Evolutionary conservation across 177 flowering plant species (phyloP).

Genomic region (Telopea speciosissima): DNA sequence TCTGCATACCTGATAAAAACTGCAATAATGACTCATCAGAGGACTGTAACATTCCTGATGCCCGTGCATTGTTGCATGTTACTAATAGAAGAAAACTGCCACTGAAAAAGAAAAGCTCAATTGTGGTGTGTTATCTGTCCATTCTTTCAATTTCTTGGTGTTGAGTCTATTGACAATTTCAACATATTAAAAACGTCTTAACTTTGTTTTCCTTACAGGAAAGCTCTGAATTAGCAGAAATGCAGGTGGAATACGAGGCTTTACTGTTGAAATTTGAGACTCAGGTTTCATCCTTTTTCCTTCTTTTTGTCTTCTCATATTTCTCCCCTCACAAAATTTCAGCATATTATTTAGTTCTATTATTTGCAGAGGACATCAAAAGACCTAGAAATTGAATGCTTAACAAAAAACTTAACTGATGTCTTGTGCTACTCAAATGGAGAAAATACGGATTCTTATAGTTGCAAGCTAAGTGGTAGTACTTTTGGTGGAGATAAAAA

Average conservation of each 20-base stretch:
- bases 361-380: slow-evolving; percentile 45
- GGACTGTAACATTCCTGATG: slow-evolving; percentile 57
- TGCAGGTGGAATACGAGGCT: slow-evolving; percentile 66
- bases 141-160: background rate
- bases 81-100: slow-evolving; percentile 76
- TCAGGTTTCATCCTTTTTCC: slow-evolving; percentile 41
- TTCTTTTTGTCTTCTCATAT: slow-evolving; percentile 1
- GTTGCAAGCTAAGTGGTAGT: slow-evolving; percentile 9
- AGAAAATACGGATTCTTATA: slow-evolving; percentile 10
- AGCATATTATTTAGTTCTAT: background rate
- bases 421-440: slow-evolving; percentile 19
- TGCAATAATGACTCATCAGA: slow-evolving; percentile 15
- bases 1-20: slow-evolving; percentile 23
- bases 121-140: slow-evolving; percentile 30
- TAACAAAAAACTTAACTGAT: slow-evolving; percentile 45
- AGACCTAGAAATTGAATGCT: slow-evolving; percentile 52
- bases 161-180: slow-evolving; percentile 8
- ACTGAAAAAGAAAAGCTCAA: slow-evolving; percentile 39
- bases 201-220: slow-evolving; percentile 35
- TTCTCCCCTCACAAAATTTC: background rate
- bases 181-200: background rate
- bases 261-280: slow-evolving; percentile 52
- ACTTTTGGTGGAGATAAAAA: slow-evolving; percentile 23
- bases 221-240: slow-evolving; percentile 35
- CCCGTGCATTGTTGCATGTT: slow-evolving; percentile 60